Evolutionary conservation across 371 early-diverging fungal species (phyloP).

Genomic region (Apophysomyces ossiformis): DNA sequence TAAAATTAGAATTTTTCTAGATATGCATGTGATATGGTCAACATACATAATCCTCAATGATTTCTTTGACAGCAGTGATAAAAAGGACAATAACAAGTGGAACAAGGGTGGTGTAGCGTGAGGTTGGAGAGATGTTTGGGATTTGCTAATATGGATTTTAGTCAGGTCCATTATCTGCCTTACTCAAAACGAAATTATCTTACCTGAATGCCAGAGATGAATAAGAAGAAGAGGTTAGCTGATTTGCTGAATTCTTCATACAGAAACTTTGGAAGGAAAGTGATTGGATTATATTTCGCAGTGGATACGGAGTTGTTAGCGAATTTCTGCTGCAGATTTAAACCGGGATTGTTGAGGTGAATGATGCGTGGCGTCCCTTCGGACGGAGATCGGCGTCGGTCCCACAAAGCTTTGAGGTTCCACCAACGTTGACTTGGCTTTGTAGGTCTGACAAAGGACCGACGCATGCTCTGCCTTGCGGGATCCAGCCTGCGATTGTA

Average conservation of each 20-base stretch:
- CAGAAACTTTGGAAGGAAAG: constrained; percentile 92
- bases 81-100: constrained; percentile 91
- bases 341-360: constrained; percentile 78
- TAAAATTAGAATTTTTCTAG: background rate
- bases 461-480: constrained; percentile 13
- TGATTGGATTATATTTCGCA: constrained; percentile 86
- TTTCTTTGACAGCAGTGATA: constrained; percentile 96
- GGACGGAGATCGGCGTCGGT: constrained; percentile 8
- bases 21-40: background rate
- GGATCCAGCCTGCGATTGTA: constrained; percentile 14
- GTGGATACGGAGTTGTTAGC: constrained; percentile 84
- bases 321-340: constrained; percentile 76
- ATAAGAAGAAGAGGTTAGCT: constrained; percentile 95
- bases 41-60: constrained; percentile 90
- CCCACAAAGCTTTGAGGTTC: constrained; percentile 13
- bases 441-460: constrained; percentile 11
- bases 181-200: background rate
- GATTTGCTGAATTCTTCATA: constrained; percentile 94
- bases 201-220: constrained; percentile 85
- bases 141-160: constrained; percentile 66
- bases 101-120: constrained; percentile 87
- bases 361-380: constrained; percentile 66
- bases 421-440: constrained; percentile 3
- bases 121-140: constrained; percentile 82
- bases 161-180: background rate